A percentile compares a stretch with the other conserved stretches of the same genome.
phyloP scores from a whole-genome alignment of 1,284 basidiomycete species.

The Austroboletus novae-zelandiae region DNA sequence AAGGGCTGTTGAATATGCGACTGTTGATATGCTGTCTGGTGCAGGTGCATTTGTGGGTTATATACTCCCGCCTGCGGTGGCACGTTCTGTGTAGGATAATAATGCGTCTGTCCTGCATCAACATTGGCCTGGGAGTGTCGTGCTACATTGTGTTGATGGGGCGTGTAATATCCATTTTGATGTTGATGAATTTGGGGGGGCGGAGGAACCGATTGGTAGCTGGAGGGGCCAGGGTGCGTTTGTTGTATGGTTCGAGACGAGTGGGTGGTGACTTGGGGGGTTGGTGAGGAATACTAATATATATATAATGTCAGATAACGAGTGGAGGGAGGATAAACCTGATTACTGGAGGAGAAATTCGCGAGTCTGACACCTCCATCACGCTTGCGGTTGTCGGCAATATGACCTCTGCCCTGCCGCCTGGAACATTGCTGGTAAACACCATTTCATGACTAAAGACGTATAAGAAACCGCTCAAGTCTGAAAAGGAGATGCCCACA shows the following conservation, averaged over 20 bases:
- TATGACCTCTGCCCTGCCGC: conserved; percentile 16
- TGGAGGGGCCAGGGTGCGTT: neutral
- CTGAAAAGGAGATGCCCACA: conserved; percentile 16
- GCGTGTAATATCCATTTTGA: conserved; percentile 5
- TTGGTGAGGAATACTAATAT: conserved; percentile 14
- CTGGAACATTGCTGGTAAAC: conserved; percentile 10
- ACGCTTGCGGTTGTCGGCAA: conserved; percentile 32
- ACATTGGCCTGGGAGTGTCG: conserved; percentile 4
- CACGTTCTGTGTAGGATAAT: conserved; percentile 14
- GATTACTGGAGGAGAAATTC: conserved; percentile 17
- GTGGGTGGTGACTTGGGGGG: neutral
- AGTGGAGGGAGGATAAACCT: conserved; percentile 2
- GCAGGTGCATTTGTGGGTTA: neutral
- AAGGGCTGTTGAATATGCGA: conserved; percentile 7
- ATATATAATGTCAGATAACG: conserved; percentile 5
- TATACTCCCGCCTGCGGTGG: conserved; percentile 3
- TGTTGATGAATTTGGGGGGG: conserved; percentile 3
- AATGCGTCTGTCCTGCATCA: conserved; percentile 3
- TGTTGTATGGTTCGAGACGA: conserved; percentile 10
- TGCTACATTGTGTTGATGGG: neutral
- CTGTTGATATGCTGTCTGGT: conserved; percentile 7
- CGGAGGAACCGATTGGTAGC: conserved; percentile 3
- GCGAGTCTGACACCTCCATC: conserved; percentile 27
- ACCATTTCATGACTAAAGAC: conserved; percentile 11
- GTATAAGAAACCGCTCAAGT: conserved; percentile 3